Conservation (phyloP, 148 eudicot species). For the Silene latifolia region DNA sequence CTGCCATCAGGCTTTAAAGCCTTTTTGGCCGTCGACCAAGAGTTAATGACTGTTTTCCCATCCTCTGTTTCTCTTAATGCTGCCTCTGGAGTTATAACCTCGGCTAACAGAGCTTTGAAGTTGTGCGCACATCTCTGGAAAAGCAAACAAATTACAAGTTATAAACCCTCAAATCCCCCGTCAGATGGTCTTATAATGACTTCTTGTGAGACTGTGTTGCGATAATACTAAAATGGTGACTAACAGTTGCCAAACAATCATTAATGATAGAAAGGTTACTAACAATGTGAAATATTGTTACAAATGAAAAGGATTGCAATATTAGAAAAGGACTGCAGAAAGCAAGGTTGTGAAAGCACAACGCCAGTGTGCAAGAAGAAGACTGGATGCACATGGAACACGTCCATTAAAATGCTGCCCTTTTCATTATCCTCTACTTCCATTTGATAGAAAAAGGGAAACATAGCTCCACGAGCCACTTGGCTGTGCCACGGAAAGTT, state of each 20-base stretch:
- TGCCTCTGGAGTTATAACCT: constrained; percentile 60
- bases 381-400: neutral
- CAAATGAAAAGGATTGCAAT: too few relatives aligned
- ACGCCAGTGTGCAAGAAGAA: neutral
- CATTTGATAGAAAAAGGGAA: neutral
- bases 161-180: too few relatives aligned
- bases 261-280: too few relatives aligned
- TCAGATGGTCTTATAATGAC: too few relatives aligned
- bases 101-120: constrained; percentile 59
- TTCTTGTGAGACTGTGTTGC: too few relatives aligned
- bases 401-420: neutral
- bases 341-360: too few relatives aligned
- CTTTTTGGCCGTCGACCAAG: constrained; percentile 94
- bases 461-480: too few relatives aligned
- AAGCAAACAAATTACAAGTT: constrained; percentile 21
- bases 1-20: constrained; percentile 62
- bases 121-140: constrained; percentile 60
- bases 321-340: too few relatives aligned
- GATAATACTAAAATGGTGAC: too few relatives aligned
- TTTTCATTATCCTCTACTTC: neutral
- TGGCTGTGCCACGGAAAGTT: too few relatives aligned
- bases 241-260: too few relatives aligned
- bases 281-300: too few relatives aligned
- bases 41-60: constrained; percentile 68
- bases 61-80: constrained; percentile 62